Conservation (phyloP, 2,329 filamentous ascomycete species). For the Colletotrichum ledebouriae region DNA sequence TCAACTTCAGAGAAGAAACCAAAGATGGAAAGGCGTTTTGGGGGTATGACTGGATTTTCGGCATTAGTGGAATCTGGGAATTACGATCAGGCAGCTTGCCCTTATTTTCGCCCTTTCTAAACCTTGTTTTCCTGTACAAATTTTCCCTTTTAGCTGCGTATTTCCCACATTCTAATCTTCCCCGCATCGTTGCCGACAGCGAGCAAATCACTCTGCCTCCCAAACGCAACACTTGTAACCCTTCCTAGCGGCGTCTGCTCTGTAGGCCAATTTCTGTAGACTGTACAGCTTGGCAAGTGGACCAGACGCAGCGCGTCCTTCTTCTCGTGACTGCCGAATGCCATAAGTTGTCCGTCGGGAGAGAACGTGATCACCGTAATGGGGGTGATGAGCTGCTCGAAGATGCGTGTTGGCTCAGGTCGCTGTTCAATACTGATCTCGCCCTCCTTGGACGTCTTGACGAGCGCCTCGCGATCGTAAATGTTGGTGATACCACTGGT, state of each 20-base stretch:
- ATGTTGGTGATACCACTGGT: constrained; percentile 92
- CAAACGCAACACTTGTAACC: constrained; percentile 81
- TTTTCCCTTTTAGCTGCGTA: constrained; percentile 67
- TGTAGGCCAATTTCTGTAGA: constrained; percentile 98
- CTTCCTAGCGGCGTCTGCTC: constrained; percentile 88
- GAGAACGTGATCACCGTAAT: constrained; percentile 85
- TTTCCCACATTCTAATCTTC: constrained; percentile 92
- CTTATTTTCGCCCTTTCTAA: constrained; percentile 11
- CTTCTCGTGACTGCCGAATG: constrained; percentile 88
- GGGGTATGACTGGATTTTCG: constrained; percentile 21
- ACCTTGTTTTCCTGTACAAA: background rate
- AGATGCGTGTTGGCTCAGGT: constrained; percentile 78
- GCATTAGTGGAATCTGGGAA: constrained; percentile 7
- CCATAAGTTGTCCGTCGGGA: constrained; percentile 89
- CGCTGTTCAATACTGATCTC: constrained; percentile 70
- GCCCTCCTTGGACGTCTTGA: constrained; percentile 50
- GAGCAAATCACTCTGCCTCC: constrained; percentile 75
- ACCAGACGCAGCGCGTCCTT: constrained; percentile 88
- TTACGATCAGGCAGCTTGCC: constrained; percentile 10
- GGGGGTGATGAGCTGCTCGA: constrained; percentile 91
- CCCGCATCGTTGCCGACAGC: constrained; percentile 91
- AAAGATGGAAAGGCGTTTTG: background rate
- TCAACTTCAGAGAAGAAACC: background rate
- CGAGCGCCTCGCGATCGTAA: constrained; percentile 83
- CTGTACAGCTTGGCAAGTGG: constrained; percentile 91